Conservation (phyloP, 805 yeast genomes). For the Babjeviella inositovora region DNA sequence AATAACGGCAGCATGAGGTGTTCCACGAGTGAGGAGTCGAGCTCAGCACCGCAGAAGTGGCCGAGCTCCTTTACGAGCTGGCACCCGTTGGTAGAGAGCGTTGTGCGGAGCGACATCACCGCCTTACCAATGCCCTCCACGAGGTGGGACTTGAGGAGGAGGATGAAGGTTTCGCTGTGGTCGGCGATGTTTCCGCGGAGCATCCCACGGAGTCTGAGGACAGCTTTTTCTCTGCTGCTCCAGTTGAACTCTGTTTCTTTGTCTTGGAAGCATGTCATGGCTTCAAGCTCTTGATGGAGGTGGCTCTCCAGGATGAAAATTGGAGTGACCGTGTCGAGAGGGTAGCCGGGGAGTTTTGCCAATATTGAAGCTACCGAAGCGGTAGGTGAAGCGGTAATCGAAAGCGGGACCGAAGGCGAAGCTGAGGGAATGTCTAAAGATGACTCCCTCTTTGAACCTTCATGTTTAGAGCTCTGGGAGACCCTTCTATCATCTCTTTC, state of each 20-base stretch:
- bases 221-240: conserved; percentile 50
- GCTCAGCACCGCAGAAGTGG: conserved; percentile 14
- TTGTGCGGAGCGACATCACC: conserved; percentile 64
- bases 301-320: conserved; percentile 10
- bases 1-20: conserved; percentile 26
- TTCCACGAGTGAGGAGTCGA: conserved; percentile 33
- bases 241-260: conserved; percentile 86
- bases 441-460: no score
- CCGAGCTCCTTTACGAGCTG: conserved; percentile 59
- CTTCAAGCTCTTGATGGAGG: conserved; percentile 10
- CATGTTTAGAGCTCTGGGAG: no score
- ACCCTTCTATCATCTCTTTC: no score
- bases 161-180: conserved; percentile 12
- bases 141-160: conserved; percentile 16
- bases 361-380: conserved; percentile 5
- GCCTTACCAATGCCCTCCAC: conserved; percentile 53
- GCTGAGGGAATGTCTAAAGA: no score
- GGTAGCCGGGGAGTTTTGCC: conserved; percentile 12
- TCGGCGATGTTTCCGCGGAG: conserved; percentile 39
- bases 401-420: no score
- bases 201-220: conserved; percentile 39
- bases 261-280: conserved; percentile 32
- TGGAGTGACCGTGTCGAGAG: conserved; percentile 19
- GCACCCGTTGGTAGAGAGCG: conserved; percentile 63
- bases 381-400: conserved; percentile 1